Base-by-base conservation (phyloP, 805 yeast species). In the Saturnispora galanensis region DNA sequence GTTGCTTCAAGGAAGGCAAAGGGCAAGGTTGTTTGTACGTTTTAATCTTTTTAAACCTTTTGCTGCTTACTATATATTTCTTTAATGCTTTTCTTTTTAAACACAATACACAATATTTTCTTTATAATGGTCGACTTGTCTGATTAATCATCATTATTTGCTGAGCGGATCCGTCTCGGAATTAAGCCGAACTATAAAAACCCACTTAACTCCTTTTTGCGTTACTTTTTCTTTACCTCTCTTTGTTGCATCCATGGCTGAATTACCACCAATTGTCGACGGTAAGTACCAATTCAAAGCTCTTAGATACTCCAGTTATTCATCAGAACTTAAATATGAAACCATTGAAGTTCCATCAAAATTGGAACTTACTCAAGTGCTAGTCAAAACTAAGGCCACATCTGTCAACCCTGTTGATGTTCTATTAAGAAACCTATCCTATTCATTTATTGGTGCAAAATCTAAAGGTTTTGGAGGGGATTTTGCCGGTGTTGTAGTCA, bases 1-100 rank as follows among this genome's bases (percentile, higher is more conserved):
- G 56, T 81, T 18, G 58, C 56, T 7, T 58, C 67, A 29, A 71
- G 74, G 44, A 64, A 58, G 39, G 77, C 81, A 8, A 73, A 70
- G 44, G 96, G 95, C 30, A 86, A 85, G 58, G 65, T 82, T 41
- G 71, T 86, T n/a, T 21, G 37, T 29, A 18, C 6, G 15, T 28
- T 32, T 31, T 41, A 17, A 18, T 21, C 26, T 21, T 5, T 18
- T 21, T 2, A 21, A 21, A 21, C 26, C 6, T 21, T 21, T 21
- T 5, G 26, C 26, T 6, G 8, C 26, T 21, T 21, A 5, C 26
- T 21, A 21, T 21, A 5, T 21, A 21, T 21, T 21, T 21, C 26
- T 21, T 21, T 21, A 21, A 21, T 21, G 26, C 26, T 5, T 2
- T 21, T 21, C 26, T 21, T 21, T 21, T 21, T 21, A 21, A 4